Base-by-base conservation (phyloP, 139 green algal species). In the Ettlia oleoabundans region DNA sequence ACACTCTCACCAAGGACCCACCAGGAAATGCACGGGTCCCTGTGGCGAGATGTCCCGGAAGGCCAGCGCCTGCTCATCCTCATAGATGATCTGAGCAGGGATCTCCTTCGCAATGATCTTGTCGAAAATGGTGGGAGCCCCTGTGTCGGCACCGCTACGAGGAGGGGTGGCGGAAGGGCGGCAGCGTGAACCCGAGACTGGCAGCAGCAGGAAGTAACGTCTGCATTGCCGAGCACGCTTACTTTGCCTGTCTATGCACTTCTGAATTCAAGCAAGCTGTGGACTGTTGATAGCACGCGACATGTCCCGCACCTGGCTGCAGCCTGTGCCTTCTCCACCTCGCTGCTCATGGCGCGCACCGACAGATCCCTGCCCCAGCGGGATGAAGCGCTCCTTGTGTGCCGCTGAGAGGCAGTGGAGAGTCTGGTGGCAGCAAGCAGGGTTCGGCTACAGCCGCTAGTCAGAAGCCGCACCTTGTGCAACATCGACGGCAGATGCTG, bases 91-190 rank as follows among this genome's bases (percentile, higher is more conserved):
- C 53, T 89, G 15, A 18, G 94, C 90, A 13, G 92, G 93, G 37
- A 97, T 96, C 65, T 97, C 83, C 87, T 98, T 98, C 58, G 74
- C 51, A 24, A 99, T 90, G 43, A 99, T 98, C 85, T 98, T 98
- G 84, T 99, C 96, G 73, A 99, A 99, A 61, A 98, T 95, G 33
- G 96, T 98, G 5, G 93, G 92, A 8, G 79, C 86, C 9, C 81
- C 82, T 4, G 30, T 82, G 42, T 87, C 81, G 9, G 74, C 81
- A 65, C 72, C 82, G 22, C 85, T 83, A 55, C 55, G 19, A 35
- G 40, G 21, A n/a, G 55, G 18, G 21, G 15, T 24, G 13, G 47
- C 47, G 47, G 47, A 58, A 15, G 47, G 15, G 15, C 10, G 13
- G 13, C 10, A 58, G 15, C 65, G n/a, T n/a, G n/a, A n/a, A n/a